Evolutionary conservation across 2,329 filamentous ascomycete genomes (phyloP), one percentile per base, ranked within the genome.

Genomic region (Ramularia endophylla): DNA sequence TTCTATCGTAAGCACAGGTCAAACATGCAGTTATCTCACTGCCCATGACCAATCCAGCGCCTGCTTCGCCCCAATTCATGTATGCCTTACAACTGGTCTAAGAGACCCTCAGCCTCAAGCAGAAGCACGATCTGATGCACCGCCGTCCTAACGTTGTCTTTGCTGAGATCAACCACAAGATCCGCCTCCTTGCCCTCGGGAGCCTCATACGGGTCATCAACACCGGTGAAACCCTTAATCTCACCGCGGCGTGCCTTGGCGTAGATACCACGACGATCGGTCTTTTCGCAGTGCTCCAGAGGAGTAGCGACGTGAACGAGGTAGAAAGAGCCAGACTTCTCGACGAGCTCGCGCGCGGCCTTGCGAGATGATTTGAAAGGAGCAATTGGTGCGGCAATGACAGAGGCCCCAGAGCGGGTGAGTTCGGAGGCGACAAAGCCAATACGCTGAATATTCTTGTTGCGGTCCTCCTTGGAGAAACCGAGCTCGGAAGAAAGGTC

Each of bases 211-310:
- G 92, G 89, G 71, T 97, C 90, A 63, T 97, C 90, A 43, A 98
- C 88, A 59, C 92, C 92, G 6, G 92, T 98, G 77, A 98, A 98
- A 51, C 89, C 89, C 80, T 89, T 92, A 69, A 98, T 94, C 72
- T 95, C 85, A 44, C 92, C 92, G 15, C 74, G 77, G 49, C 92
- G 79, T 29, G 92, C 92, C 64, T 80, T 78, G 53, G 77, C 77
- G 69, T 97, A 98, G 61, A 95, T 82, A 46, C 92, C 92, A 47
- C 84, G 78, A 74, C 87, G 89, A 69, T 98, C 92, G 20, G 87
- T 95, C 79, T 86, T 87, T 77, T 98, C 92, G 63, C 83, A 86
- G 72, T 90, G 80, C 71, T 94, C 89, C 49, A 98, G 81, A 18
- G 87, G 81, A 34, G 92, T 98, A 29, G 87, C 87, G 37, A 98